A percentile compares a stretch with the other conserved stretches of the same genome.
Conservation (phyloP, 2,329 filamentous ascomycete genomes). For the Diplocarpon mali region DNA sequence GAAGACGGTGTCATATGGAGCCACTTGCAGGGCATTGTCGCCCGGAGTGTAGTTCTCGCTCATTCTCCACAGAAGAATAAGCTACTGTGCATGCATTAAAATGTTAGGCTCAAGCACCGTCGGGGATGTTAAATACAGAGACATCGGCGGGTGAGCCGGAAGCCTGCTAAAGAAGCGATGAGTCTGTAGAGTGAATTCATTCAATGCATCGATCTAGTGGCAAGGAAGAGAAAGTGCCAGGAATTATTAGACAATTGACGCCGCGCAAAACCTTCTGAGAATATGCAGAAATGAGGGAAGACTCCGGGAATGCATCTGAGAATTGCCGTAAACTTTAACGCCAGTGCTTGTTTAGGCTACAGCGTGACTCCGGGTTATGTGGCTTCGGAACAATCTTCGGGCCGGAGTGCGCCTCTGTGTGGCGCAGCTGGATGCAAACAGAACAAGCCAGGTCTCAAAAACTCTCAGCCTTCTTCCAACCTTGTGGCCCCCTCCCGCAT, state of each 20-base stretch:
- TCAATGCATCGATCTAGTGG: no score
- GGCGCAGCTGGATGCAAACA: neutral
- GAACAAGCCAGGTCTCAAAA: slow-evolving; percentile 5
- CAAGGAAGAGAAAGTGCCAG: neutral
- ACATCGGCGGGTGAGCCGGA: slow-evolving; percentile 11
- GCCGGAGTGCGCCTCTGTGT: neutral
- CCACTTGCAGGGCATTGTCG: slow-evolving; percentile 26
- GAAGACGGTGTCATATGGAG: slow-evolving; percentile 24
- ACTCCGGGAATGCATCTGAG: no score
- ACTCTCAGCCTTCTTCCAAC: neutral
- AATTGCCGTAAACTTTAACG: no score
- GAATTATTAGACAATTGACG: neutral
- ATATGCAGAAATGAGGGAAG: no score
- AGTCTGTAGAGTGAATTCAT: neutral
- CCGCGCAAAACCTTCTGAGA: no score
- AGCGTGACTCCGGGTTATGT: no score
- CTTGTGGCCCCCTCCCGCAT: no score
- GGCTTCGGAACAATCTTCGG: no score
- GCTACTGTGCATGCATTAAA: slow-evolving; percentile 5
- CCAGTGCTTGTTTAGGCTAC: no score
- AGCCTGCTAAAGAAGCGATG: neutral
- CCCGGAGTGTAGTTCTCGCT: slow-evolving; percentile 31
- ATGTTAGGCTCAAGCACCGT: no score
- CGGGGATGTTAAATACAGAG: slow-evolving; percentile 1
- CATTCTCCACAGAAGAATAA: slow-evolving; percentile 25